These are phyloP conservation scores for Capsicum pubescens DNA, from an alignment of 257 asterid genomes.

Conservation along the genomic window DNA sequence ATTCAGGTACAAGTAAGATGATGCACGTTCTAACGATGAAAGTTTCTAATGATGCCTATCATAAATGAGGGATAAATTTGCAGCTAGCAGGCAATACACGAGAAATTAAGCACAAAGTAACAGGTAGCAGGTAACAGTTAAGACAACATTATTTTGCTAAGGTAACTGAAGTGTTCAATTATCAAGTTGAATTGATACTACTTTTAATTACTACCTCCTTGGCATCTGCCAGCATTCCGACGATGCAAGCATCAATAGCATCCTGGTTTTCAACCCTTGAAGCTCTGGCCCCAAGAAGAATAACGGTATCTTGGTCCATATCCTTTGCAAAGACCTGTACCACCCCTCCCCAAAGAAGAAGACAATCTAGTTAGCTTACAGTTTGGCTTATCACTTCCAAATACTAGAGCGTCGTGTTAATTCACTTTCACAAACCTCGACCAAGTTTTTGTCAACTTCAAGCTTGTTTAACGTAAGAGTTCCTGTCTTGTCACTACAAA, in stretches of 20 bases:
- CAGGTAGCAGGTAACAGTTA: too few relatives aligned
- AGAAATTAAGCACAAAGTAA: not conserved
- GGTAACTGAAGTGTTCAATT: not conserved
- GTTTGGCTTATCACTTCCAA: not conserved
- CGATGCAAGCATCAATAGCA: constrained; percentile 60
- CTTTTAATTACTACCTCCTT: constrained; percentile 41
- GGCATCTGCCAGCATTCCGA: constrained; percentile 54
- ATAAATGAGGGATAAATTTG: not conserved
- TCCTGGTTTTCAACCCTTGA: constrained; percentile 62
- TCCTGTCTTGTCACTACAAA: constrained; percentile 86
- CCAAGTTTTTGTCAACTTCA: constrained; percentile 58
- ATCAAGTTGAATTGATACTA: not conserved
- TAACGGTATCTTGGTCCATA: constrained; percentile 44
- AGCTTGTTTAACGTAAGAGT: constrained; percentile 80
- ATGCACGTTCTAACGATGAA: not conserved
- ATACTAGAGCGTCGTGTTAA: not conserved
- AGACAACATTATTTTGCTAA: not conserved
- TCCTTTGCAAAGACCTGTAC: constrained; percentile 49
- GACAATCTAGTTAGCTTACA: not conserved
- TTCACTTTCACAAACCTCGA: constrained; percentile 49
- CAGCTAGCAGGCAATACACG: not conserved
- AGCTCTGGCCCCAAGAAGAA: constrained; percentile 55
- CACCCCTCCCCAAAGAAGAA: not conserved
- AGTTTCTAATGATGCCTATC: not conserved
- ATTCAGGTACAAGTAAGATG: constrained; percentile 13